These are phyloP conservation scores for Aegilops longissima DNA, from an alignment of 176 grass and related monocot genomes.

Conservation along the genomic window DNA sequence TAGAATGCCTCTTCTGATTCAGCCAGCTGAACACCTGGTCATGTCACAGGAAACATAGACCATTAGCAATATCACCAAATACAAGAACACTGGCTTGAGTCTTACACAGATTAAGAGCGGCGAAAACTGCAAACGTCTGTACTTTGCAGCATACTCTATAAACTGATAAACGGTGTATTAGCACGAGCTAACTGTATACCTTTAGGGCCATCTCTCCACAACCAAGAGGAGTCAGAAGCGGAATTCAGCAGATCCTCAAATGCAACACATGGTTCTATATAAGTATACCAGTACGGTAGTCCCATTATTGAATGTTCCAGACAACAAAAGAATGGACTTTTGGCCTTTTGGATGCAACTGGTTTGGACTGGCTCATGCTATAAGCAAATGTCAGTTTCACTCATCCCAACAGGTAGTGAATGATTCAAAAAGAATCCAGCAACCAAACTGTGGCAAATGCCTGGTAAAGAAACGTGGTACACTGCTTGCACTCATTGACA, in stretches of 20 bases:
- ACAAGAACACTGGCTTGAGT: conserved; percentile 27
- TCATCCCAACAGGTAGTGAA: no score
- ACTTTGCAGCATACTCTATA: conserved; percentile 25
- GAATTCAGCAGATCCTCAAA: conserved; percentile 37
- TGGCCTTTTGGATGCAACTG: no score
- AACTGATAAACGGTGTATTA: conserved; percentile 13
- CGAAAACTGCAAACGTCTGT: conserved; percentile 25
- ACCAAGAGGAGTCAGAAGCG: conserved; percentile 42
- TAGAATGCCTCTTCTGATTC: conserved; percentile 63
- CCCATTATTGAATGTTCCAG: conserved; percentile 58
- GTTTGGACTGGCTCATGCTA: no score
- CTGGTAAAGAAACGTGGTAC: not conserved
- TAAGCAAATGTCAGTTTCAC: no score
- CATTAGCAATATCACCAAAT: conserved; percentile 34
- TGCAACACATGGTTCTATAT: conserved; percentile 51
- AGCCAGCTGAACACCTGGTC: conserved; percentile 74
- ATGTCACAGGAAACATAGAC: conserved; percentile 29
- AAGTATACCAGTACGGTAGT: conserved; percentile 19
- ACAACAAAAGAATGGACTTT: no score
- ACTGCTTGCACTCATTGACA: conserved; percentile 39
- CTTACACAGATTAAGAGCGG: conserved; percentile 17
- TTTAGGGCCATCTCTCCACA: conserved; percentile 70
- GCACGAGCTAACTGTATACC: conserved; percentile 39
- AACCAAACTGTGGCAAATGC: no score
- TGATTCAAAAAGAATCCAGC: no score